phyloP scores from a whole-genome alignment of 495 filamentous ascomycete species.

The Bombardia bombarda region DNA sequence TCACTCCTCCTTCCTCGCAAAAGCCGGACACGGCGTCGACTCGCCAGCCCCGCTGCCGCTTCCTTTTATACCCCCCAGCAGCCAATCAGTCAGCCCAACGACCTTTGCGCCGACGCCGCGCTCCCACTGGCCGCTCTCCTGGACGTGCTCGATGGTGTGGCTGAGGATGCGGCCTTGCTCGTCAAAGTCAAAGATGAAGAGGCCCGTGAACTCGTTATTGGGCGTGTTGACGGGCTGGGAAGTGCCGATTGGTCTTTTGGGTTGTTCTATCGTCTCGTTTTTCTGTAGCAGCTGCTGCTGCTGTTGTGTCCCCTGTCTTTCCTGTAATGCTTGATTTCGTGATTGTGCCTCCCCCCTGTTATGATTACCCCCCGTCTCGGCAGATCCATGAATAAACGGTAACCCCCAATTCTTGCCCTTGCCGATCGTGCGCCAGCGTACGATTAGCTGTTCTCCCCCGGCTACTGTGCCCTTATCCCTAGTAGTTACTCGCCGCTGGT shows the following conservation, averaged over 20 bases:
- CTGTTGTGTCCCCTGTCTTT: constrained; percentile 11
- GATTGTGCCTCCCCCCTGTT: not conserved
- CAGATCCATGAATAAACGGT: constrained; percentile 13
- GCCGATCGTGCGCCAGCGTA: constrained; percentile 67
- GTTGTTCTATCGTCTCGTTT: constrained; percentile 1
- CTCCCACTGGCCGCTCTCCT: constrained; percentile 64
- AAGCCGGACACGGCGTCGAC: constrained; percentile 22
- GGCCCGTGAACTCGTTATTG: constrained; percentile 63
- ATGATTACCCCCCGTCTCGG: too few species aligned
- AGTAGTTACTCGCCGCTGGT: too few species aligned
- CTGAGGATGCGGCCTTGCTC: constrained; percentile 71
- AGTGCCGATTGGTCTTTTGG: constrained; percentile 18
- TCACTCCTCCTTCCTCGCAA: constrained; percentile 17
- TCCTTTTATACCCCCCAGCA: constrained; percentile 57
- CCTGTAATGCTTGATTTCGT: too few species aligned
- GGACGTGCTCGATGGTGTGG: constrained; percentile 90
- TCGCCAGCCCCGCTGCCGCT: constrained; percentile 24
- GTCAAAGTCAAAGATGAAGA: constrained; percentile 96
- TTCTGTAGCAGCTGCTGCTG: constrained; percentile 4
- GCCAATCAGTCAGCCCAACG: constrained; percentile 81
- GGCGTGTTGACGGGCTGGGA: constrained; percentile 10
- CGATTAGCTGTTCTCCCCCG: constrained; percentile 69
- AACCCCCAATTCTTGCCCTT: constrained; percentile 20
- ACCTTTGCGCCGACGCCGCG: constrained; percentile 56
- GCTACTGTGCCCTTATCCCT: constrained; percentile 27